Evolutionary conservation across 441 rosid genomes (phyloP), one percentile per base, ranked within the genome.

Genomic region (Populus hybrid): DNA sequence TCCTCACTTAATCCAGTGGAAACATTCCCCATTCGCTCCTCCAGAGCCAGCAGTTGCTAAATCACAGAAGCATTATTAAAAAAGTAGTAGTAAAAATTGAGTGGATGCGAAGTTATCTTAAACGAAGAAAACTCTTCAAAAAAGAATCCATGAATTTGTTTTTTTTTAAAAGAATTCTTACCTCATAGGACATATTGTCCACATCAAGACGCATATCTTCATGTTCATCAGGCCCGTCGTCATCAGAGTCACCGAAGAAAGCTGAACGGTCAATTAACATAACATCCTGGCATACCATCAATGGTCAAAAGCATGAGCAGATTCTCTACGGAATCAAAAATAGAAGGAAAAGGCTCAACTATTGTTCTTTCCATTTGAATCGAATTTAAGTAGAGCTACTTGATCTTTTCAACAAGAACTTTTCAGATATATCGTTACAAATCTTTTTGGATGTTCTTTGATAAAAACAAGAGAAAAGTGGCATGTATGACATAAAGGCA

Each of bases 181-280:
- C 90, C 87, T 85, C 87, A 65, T 83, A 85, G 18, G 83, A 40
- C 84, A 87, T 79, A 32, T 46, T 63, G 42, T 87, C 90, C 50
- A 78, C 78, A 36, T 85, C 86, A 77, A 81, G 81, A 40, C 78
- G 85, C 84, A 85, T 63, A 59, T 80, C 82, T 20, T 77, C 76
- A 64, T 66, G 70, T 4, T 0, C 0, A 54, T 81, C 85, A 20
- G 32, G 32, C 32, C 30, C 69, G 6, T 21, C 14, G 7, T 73
- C 79, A 32, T 70, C 79, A 77, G 65, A 69, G 18, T 66, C 32
- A 30, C 59, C 76, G 67, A 32, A 2, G 21, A 79, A 64, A 50
- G 67, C 46, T 26, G 81, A 28, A 46, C 30, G 70, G 18, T 65
- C 76, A 20, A 77, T 40, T 8, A 73, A 26, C 78, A 73, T 40